Base-by-base conservation (phyloP, 352 stramenopile species). In the Globisporangium echinulatum region DNA sequence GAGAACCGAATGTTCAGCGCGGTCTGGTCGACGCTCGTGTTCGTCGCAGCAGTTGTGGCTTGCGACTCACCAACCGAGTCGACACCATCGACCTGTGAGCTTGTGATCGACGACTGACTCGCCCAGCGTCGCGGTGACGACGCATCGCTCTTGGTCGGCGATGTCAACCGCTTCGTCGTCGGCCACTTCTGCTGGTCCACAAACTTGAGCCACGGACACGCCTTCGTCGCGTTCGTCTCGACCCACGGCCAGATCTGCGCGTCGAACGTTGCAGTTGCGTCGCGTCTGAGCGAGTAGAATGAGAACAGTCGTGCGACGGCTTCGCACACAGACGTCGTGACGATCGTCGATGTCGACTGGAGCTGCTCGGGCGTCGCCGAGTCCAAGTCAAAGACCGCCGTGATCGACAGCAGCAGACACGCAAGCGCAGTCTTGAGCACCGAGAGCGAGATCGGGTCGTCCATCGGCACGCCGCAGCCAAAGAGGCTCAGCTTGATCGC, bases 101-200 rank as follows among this genome's bases (percentile, higher is more conserved):
- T 65, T n/a, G 52, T 52, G 19, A 48, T 10, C 7, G 52, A 68
- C 4, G 48, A 47, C 40, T 65, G 47, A 14, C 59, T 61, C 40
- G 46, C 44, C 58, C 58, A 65, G 7, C 37, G 56, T 49, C 50
- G 51, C 14, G 57, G 46, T 15, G 58, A 64, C 9, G 58, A 66
- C 11, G 44, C 53, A 59, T 54, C 8, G 54, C 69, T 54, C 49
- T 62, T 62, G 9, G 68, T 61, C 10, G 68, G 68, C 1, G 64
- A 71, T 9, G 52, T 75, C 36, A 90, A 63, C 33, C 73, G 71
- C 51, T 87, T 81, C 0, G 63, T 75, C 4, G 67, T 75, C 0
- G 82, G 83, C 82, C 82, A 92, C 39, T 90, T 88, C 15, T 74
- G 74, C 8, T 77, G 63, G 50, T 93, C 80, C 7, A 91, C 44